These are phyloP conservation scores for Microcos paniculata DNA, from an alignment of 345 rosid genomes.

Conservation along the genomic window DNA sequence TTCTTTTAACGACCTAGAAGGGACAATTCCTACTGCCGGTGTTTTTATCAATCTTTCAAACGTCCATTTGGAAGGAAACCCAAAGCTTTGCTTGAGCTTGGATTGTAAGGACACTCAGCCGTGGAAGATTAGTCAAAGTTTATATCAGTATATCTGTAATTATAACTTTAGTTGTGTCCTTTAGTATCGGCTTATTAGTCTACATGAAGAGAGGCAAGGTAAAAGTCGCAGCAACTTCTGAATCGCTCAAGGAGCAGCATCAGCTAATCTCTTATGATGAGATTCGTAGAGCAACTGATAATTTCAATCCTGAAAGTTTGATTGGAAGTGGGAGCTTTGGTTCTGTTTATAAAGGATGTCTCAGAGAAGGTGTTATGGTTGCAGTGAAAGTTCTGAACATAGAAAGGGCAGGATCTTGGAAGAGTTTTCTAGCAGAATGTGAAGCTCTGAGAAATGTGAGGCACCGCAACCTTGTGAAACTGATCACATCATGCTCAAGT, in stretches of 20 bases:
- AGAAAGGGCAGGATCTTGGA: constrained; percentile 32
- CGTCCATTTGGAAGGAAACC: constrained; percentile 30
- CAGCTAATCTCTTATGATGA: constrained; percentile 43
- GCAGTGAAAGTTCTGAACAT: constrained; percentile 50
- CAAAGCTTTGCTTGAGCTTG: constrained; percentile 30
- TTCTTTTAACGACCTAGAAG: constrained; percentile 47
- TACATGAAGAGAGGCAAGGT: constrained; percentile 24
- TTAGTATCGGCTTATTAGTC: constrained; percentile 15
- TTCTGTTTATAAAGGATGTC: constrained; percentile 28
- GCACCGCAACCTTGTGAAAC: constrained; percentile 53
- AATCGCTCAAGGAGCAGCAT: constrained; percentile 22
- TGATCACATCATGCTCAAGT: constrained; percentile 54
- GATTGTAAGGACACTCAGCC: constrained; percentile 17
- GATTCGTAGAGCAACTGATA: constrained; percentile 41
- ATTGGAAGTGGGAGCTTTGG: constrained; percentile 55
- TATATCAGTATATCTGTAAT: constrained; percentile 17
- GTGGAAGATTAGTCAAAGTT: constrained; percentile 7
- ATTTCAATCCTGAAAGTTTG: constrained; percentile 33
- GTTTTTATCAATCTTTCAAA: constrained; percentile 30
- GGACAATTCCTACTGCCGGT: constrained; percentile 33
- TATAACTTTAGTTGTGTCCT: constrained; percentile 15
- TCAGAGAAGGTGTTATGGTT: constrained; percentile 15
- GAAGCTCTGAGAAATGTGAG: constrained; percentile 46
- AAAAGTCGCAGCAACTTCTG: neutral
- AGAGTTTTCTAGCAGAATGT: constrained; percentile 50